Conservation (phyloP, 495 filamentous ascomycete species). For the Cryomyces minteri region DNA sequence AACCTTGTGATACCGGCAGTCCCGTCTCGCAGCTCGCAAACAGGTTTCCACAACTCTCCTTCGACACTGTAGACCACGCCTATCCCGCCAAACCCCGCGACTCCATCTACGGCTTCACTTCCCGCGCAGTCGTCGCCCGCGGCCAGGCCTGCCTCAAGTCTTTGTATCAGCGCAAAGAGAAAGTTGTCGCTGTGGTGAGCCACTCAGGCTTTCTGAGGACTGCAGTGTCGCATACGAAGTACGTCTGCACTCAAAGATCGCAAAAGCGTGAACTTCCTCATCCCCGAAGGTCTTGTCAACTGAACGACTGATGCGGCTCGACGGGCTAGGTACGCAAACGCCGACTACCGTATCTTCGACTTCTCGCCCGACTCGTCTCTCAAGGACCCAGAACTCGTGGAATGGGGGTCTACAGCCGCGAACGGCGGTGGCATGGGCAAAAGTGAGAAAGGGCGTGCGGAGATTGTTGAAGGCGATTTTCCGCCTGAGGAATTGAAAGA, state of each 20-base stretch:
- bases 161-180: constrained; percentile 33
- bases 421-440: constrained; percentile 17
- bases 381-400: constrained; percentile 3
- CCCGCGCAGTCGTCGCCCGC: constrained; percentile 26
- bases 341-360: constrained; percentile 43
- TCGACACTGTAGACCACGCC: constrained; percentile 26
- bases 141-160: constrained; percentile 28
- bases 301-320: constrained; percentile 6
- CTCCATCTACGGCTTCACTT: constrained; percentile 28
- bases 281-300: too few species aligned
- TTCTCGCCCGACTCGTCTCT: constrained; percentile 18
- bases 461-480: constrained; percentile 7
- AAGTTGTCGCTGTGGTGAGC: constrained; percentile 39
- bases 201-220: constrained; percentile 38
- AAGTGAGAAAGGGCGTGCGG: constrained; percentile 9
- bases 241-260: too few species aligned
- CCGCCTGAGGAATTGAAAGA: constrained; percentile 2
- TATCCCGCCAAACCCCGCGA: constrained; percentile 35
- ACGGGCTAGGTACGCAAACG: constrained; percentile 29
- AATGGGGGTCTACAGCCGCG: constrained; percentile 14
- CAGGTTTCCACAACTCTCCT: constrained; percentile 28
- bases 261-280: too few species aligned
- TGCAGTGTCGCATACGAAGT: constrained; percentile 17
- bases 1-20: constrained; percentile 39
- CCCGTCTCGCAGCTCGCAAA: constrained; percentile 20